These are phyloP conservation scores for Oryza australiensis DNA, from an alignment of 176 grass and related monocot species.

Conservation along the genomic window DNA sequence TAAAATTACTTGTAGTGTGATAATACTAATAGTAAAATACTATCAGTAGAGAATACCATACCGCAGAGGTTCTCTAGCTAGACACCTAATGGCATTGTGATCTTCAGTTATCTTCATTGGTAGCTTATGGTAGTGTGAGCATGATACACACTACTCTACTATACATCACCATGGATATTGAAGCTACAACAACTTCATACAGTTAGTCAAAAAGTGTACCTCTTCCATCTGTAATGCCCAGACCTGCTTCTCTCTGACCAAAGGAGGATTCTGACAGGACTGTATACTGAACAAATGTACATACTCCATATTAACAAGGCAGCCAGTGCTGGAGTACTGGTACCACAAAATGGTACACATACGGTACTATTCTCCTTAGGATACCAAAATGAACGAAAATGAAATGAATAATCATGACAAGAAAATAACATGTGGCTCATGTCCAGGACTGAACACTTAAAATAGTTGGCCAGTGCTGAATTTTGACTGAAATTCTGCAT, in stretches of 20 bases:
- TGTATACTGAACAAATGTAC: slow-evolving; percentile 39
- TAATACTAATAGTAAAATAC: too few relatives aligned
- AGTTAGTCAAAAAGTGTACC: slow-evolving; percentile 59
- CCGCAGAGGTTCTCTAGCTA: too few relatives aligned
- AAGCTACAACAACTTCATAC: slow-evolving; percentile 57
- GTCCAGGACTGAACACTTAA: slow-evolving; percentile 3
- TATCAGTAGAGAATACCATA: too few relatives aligned
- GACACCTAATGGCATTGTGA: slow-evolving; percentile 10
- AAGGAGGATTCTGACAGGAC: slow-evolving; percentile 31
- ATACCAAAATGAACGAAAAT: slow-evolving; percentile 22
- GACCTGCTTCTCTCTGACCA: slow-evolving; percentile 58
- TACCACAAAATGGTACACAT: slow-evolving; percentile 28
- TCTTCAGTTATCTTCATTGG: slow-evolving; percentile 16
- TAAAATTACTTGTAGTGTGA: too few relatives aligned
- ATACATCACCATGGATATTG: slow-evolving; percentile 12
- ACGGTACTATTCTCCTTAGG: slow-evolving; percentile 18
- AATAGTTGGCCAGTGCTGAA: not conserved
- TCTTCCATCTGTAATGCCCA: slow-evolving; percentile 31
- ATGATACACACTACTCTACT: slow-evolving; percentile 23
- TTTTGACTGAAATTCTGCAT: not conserved
- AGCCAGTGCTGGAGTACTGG: slow-evolving; percentile 30
- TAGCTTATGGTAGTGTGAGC: not conserved
- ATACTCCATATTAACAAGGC: slow-evolving; percentile 24
- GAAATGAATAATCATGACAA: slow-evolving; percentile 25
- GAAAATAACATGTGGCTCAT: slow-evolving; percentile 25